Conservation (phyloP, 306 rosid genomes). For the Casuarina equisetifolia region DNA sequence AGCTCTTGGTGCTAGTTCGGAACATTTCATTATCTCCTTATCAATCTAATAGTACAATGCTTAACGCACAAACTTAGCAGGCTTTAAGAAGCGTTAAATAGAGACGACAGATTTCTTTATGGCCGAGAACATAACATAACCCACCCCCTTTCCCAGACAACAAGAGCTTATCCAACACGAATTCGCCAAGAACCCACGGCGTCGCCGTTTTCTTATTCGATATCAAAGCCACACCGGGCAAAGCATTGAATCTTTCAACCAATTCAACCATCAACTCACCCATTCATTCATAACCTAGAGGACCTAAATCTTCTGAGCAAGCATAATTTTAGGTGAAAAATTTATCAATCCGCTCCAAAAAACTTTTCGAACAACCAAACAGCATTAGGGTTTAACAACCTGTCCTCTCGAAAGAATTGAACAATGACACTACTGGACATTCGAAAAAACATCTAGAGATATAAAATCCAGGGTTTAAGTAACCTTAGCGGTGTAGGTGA, state of each 20-base stretch:
- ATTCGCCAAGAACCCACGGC: too few species aligned
- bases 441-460: not conserved
- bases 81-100: not conserved
- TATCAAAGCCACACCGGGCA: not conserved
- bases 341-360: too few species aligned
- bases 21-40: not conserved
- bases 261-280: not conserved
- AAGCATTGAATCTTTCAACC: not conserved
- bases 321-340: too few species aligned
- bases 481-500: constrained; percentile 98
- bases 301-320: not conserved
- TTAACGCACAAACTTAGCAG: not conserved
- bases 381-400: not conserved
- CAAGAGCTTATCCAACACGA: too few species aligned
- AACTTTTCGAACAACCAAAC: not conserved
- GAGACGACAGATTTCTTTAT: too few species aligned
- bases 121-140: too few species aligned
- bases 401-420: not conserved
- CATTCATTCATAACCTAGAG: not conserved
- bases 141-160: too few species aligned
- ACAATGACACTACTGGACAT: not conserved
- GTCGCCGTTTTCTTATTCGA: not conserved
- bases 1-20: not conserved
- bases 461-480: not conserved
- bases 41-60: too few species aligned